Base-by-base conservation (phyloP, 2,329 filamentous ascomycete genomes). In the Plenodomus lindquistii region DNA sequence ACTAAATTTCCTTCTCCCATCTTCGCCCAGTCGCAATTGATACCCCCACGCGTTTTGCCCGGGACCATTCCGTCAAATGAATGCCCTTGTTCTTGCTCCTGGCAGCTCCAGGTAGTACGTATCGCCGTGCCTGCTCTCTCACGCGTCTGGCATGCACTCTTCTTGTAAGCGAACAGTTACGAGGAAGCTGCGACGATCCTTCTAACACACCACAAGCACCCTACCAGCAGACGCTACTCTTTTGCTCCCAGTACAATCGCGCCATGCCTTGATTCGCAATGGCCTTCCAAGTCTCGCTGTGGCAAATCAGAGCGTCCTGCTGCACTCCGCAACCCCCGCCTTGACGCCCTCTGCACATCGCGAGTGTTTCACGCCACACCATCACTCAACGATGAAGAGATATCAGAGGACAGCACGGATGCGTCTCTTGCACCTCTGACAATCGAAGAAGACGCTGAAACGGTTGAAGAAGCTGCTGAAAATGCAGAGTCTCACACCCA, bases 11-110 rank as follows among this genome's bases (percentile, higher is more conserved):
- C 35, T 44, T 37, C 37, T 18, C 21, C 38, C 45, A 38, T 46
- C 39, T 43, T 35, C 47, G 21, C 40, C 39, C 31, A 34, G 38
- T 46, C 46, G 54, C 55, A 55, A 52, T 55, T 56, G 55, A 42
- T 50, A 16, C 46, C 45, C 46, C 42, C 49, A 45, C 50, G 50
- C 53, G 47, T 44, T 37, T n/a, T 27, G 19, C 29, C 21, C 34
- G 24, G 27, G 40, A 31, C 42, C 19, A 24, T 46, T 37, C 52
- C 52, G 57, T 69, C 66, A 56, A 35, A 71, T 72, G 69, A 72
- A 72, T 72, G 69, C 68, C 63, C 67, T 62, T 63, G 46, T 51
- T 56, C 52, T 48, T 59, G 46, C 59, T 42, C 57, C 63, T 69
- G 63, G 60, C 55, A 53, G 58, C 58, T 59, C 58, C 61, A 67